A percentile compares a stretch with the other conserved stretches of the same genome.
Conservation (phyloP, 1,284 basidiomycete genomes). For the Macrocybe sp. region DNA sequence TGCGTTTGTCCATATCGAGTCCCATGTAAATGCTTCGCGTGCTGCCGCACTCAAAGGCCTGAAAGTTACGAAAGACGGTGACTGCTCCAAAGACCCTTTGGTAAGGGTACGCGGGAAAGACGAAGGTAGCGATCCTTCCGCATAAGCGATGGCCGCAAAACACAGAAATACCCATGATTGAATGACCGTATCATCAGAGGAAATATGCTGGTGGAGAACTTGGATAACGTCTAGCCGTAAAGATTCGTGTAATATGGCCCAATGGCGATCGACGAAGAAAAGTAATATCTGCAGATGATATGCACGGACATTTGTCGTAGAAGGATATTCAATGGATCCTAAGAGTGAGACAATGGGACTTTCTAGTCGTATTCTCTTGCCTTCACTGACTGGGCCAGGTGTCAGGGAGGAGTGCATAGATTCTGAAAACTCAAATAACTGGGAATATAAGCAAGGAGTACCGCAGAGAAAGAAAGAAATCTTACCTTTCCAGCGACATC, state of each 20-base stretch:
- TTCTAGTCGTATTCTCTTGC: conserved; percentile 50
- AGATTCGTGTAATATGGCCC: conserved; percentile 52
- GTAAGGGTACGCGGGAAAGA: background rate
- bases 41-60: background rate
- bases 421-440: conserved; percentile 64
- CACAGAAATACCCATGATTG: conserved; percentile 85
- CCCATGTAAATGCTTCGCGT: conserved; percentile 46
- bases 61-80: background rate
- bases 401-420: conserved; percentile 39
- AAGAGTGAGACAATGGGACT: conserved; percentile 61
- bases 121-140: conserved; percentile 26
- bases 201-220: conserved; percentile 55
- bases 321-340: conserved; percentile 37
- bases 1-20: conserved; percentile 76
- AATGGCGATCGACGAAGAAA: conserved; percentile 81
- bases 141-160: conserved; percentile 62
- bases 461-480: background rate
- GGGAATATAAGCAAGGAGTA: conserved; percentile 4
- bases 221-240: conserved; percentile 52
- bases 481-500: conserved; percentile 71
- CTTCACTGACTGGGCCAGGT: conserved; percentile 18
- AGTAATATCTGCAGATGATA: conserved; percentile 75
- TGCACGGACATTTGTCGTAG: conserved; percentile 29
- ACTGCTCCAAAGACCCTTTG: too few species aligned
- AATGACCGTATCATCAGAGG: conserved; percentile 56